Conservation (phyloP, 225 moss, liverwort and hornwort species). For the Asterella californica region DNA sequence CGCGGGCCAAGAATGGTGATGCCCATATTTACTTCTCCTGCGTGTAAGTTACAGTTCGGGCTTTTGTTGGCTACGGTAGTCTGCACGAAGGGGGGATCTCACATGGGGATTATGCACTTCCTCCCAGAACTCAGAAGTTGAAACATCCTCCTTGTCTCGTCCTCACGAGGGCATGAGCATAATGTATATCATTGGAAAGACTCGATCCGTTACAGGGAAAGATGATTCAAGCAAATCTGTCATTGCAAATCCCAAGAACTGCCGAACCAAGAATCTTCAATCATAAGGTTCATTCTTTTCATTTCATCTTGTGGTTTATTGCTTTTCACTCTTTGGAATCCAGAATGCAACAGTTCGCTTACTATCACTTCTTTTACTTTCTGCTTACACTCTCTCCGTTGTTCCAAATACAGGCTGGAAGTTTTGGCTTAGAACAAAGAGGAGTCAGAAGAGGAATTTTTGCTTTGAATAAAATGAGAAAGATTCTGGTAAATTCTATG, state of each 20-base stretch:
- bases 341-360: neutral
- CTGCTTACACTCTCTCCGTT: too few relatives aligned
- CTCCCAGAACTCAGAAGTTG: neutral
- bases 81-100: neutral
- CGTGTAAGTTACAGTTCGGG: neutral
- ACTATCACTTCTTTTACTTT: neutral
- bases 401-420: too few relatives aligned
- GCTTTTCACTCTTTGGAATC: neutral
- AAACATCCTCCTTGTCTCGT: neutral
- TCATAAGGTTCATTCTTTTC: neutral
- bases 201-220: neutral
- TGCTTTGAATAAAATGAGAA: too few relatives aligned
- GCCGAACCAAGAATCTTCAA: neutral
- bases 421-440: too few relatives aligned
- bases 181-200: neutral
- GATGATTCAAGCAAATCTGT: neutral
- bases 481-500: too few relatives aligned
- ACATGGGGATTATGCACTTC: neutral
- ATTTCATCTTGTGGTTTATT: neutral
- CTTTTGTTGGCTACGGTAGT: neutral
- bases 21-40: too few relatives aligned
- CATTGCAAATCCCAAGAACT: slow-evolving; percentile 1
- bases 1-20: too few relatives aligned
- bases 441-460: too few relatives aligned
- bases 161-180: neutral